These are phyloP conservation scores for Dactylellina leptospora DNA, from an alignment of 2,329 filamentous ascomycete genomes.

Conservation along the genomic window DNA sequence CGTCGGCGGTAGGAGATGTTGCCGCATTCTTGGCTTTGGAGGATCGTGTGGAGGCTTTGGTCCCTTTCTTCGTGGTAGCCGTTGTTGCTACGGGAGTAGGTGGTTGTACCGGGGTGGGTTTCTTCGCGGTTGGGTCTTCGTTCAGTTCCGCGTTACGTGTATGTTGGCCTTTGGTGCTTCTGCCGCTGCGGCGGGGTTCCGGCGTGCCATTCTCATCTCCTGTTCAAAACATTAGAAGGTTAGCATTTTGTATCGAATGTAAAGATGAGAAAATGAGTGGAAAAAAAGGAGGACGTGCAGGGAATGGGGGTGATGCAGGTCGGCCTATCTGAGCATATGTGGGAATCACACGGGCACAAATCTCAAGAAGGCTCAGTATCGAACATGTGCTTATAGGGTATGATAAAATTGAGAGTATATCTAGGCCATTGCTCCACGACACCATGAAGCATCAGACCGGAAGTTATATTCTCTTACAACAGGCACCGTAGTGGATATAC, in stretches of 20 bases:
- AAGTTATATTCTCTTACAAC: constrained; percentile 3
- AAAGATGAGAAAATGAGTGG: not conserved
- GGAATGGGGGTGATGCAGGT: constrained; percentile 28
- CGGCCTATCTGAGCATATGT: constrained; percentile 3
- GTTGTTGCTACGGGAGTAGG: constrained; percentile 53
- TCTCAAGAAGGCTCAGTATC: constrained; percentile 9
- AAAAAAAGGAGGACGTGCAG: not conserved
- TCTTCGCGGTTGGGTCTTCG: constrained; percentile 63
- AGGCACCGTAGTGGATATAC: constrained; percentile 7
- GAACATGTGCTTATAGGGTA: constrained; percentile 29
- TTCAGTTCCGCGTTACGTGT: constrained; percentile 84
- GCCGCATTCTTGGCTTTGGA: constrained; percentile 60
- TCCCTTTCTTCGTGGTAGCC: constrained; percentile 61
- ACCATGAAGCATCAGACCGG: not conserved
- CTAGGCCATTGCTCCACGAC: not conserved
- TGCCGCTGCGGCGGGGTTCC: constrained; percentile 91
- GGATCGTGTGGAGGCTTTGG: constrained; percentile 63
- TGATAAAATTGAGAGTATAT: not conserved
- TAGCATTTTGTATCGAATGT: constrained; percentile 7
- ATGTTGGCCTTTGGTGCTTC: constrained; percentile 96
- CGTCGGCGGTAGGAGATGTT: constrained; percentile 60
- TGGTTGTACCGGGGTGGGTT: constrained; percentile 54
- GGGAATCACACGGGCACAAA: constrained; percentile 11
- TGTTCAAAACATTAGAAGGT: not conserved
- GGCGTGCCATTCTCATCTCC: constrained; percentile 62